A percentile compares a stretch with the other conserved stretches of the same genome.
Conservation (phyloP, 2,329 filamentous ascomycete species). For the Hymenoscyphus salicellus region DNA sequence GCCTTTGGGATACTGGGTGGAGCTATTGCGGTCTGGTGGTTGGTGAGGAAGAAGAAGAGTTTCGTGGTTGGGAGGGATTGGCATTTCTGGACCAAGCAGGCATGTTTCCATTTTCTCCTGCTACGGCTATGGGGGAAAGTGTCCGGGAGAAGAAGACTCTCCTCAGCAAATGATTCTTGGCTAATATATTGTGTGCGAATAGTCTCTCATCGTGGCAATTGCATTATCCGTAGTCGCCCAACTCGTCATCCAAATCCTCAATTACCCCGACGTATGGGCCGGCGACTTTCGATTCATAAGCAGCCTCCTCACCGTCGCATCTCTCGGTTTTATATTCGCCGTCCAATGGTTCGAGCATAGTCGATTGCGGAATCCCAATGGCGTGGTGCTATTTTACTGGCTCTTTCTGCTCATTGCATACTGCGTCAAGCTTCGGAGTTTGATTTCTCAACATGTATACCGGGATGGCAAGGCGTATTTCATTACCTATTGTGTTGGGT, state of each 20-base stretch:
- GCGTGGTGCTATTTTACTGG: slow-evolving; percentile 72
- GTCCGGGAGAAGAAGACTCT: background rate
- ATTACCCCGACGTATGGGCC: slow-evolving; percentile 57
- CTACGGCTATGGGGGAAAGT: background rate
- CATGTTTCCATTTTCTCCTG: slow-evolving; percentile 43
- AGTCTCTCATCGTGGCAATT: slow-evolving; percentile 58
- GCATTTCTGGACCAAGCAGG: slow-evolving; percentile 92
- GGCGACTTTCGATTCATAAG: slow-evolving; percentile 71
- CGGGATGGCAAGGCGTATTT: slow-evolving; percentile 59
- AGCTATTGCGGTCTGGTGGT: slow-evolving; percentile 73
- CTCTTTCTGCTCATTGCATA: slow-evolving; percentile 63
- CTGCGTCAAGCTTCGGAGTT: slow-evolving; percentile 64
- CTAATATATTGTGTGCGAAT: slow-evolving; percentile 14
- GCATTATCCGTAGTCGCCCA: slow-evolving; percentile 57
- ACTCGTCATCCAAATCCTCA: slow-evolving; percentile 59
- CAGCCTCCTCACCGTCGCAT: slow-evolving; percentile 58
- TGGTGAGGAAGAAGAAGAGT: slow-evolving; percentile 66
- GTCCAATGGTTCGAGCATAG: slow-evolving; percentile 71
- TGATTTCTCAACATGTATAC: slow-evolving; percentile 60
- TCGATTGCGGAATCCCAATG: slow-evolving; percentile 66
- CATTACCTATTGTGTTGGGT: slow-evolving; percentile 56
- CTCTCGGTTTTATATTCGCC: slow-evolving; percentile 59
- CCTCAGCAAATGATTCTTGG: background rate
- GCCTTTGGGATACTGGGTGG: slow-evolving; percentile 77
- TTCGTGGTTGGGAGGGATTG: slow-evolving; percentile 74